Base-by-base conservation (phyloP, 2,329 filamentous ascomycete species). In the Alternaria brassicicola region DNA sequence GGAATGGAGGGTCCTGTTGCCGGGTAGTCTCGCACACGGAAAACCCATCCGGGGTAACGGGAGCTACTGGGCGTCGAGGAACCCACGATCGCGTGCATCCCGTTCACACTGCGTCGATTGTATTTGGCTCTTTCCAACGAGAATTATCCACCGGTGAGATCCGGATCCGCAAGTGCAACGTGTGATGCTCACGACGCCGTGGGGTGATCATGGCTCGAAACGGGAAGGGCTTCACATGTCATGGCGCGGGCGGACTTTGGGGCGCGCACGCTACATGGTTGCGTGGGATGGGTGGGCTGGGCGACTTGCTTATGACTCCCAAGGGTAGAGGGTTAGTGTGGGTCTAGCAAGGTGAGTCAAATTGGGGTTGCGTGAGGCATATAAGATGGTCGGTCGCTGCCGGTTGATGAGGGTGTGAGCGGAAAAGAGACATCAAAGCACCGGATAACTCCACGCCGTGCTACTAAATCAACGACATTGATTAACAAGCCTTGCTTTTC, bases 181-280 rank as follows among this genome's bases (percentile, higher is more conserved):
- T 43, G 30, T 45, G 39, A 53, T 55, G 26, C 47, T 59, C 59
- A 62, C 53, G 53, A 55, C 51, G 59, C 49, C 52, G 52, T 59
- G 56, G 56, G 36, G 45, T 59, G 62, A 64, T 59, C 52, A 55
- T 35, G 26, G 36, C 41, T 47, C 56, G 56, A 59, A 62, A 64
- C 59, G 50, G 50, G 12, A 45, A 52, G n/a, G 47, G 47, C 47
- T 47, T 47, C 43, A 47, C 43, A 47, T 47, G 43, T 35, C 28
- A 47, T 21, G 43, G 43, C 43, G 15, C 43, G 43, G 30, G 43
- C 28, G 43, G 43, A 33, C 19, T 47, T 47, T 31, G 30, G 43
- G 43, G 30, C 43, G 25, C 43, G 43, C 43, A 30, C 43, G 19
- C 43, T 47, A 47, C 19, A 33, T 31, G 43, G 17, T 33, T 47